phyloP scores from a whole-genome alignment of 805 yeast species.

The Pachysolen tannophilus region DNA sequence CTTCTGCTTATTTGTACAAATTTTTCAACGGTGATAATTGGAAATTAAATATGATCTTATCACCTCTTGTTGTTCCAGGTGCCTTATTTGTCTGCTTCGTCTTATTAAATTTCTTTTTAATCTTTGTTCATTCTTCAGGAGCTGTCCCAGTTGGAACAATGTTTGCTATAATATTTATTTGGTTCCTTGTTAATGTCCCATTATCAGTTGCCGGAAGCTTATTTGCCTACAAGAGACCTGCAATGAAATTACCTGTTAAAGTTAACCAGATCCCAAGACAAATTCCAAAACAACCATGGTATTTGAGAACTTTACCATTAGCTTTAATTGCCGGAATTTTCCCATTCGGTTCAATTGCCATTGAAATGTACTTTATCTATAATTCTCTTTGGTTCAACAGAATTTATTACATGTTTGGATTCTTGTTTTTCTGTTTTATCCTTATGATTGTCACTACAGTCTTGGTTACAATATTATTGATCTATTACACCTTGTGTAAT shows the following conservation, averaged over 20 bases:
- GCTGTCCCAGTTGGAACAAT: slow-evolving; percentile 92
- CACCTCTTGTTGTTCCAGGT: slow-evolving; percentile 87
- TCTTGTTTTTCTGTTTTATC: slow-evolving; percentile 80
- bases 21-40: slow-evolving; percentile 88
- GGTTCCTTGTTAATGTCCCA: slow-evolving; percentile 85
- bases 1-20: slow-evolving; percentile 80
- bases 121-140: slow-evolving; percentile 77
- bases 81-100: slow-evolving; percentile 53
- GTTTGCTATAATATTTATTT: slow-evolving; percentile 68
- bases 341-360: slow-evolving; percentile 93
- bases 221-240: slow-evolving; percentile 54
- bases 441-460: slow-evolving; percentile 77
- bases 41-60: slow-evolving; percentile 76
- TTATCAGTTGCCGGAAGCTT: slow-evolving; percentile 79
- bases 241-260: slow-evolving; percentile 54
- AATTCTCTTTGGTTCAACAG: slow-evolving; percentile 90
- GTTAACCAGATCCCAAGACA: slow-evolving; percentile 96
- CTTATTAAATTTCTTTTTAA: slow-evolving; percentile 73
- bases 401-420: slow-evolving; percentile 96
- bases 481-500: slow-evolving; percentile 76
- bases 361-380: slow-evolving; percentile 89
- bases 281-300: slow-evolving; percentile 87
- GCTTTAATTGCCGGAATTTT: slow-evolving; percentile 78
- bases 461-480: slow-evolving; percentile 69
- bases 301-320: slow-evolving; percentile 58